Evolutionary conservation across 441 rosid genomes (phyloP), one percentile per base, ranked within the genome.

Genomic region (Sinapis alba): DNA sequence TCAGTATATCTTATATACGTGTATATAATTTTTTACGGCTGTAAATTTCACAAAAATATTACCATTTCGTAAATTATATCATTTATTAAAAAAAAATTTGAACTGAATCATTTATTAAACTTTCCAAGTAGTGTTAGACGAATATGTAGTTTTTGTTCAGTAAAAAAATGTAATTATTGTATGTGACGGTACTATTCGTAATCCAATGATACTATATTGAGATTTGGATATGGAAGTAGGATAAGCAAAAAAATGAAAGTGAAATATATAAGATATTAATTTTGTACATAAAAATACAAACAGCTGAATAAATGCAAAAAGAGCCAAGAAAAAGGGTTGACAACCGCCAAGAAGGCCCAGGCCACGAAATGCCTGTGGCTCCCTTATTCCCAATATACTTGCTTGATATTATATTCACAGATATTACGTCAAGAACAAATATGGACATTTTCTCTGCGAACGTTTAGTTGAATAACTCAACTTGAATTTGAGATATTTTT

Each of bases 341-440:
- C 86, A 74, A 86, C 92, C 90, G 90, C 90, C 92, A 81, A 86
- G 60, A 65, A 62, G 77, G 86, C 79, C 81, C 80, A 85, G 66
- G 79, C 88, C 92, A 88, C 85, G 75, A 76, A 82, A 79, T 76
- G 71, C 58, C 19, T 80, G 78, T 81, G 84, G 86, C 30, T 69
- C 64, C 64, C 71, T 62, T 10, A 34, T 63, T 51, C 53, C 62
- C 63, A 61, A 26, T 32, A 38, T 53, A 56, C 32, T 26, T 38
- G 61, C 58, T 38, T 20, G 43, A 36, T 63, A 28, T 65, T 41
- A 65, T 45, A 36, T 36, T 47, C 23, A 47, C 54, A 7, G 54
- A 53, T 18, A 24, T 10, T 24, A 65, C 1, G 16, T 28, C 57
- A 56, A 36, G 57, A 63, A 53, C 0, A 0, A 21, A 34, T 34